Base-by-base conservation (phyloP, 2,329 filamentous ascomycete genomes). In the Exutisphaerella laricina region DNA sequence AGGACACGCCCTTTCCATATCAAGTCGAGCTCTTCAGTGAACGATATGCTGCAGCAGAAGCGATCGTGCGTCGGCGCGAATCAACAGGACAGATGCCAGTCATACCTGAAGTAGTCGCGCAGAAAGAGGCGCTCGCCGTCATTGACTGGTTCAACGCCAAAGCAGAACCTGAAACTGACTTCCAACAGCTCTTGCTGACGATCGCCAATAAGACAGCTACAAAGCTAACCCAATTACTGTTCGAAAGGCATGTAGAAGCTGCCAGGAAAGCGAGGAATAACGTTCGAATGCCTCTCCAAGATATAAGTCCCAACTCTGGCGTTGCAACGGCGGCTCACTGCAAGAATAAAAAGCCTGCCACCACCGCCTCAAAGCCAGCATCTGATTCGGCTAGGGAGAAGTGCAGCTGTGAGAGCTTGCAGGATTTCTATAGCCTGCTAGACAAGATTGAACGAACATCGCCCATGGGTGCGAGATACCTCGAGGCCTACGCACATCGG, bases 371-470 rank as follows among this genome's bases (percentile, higher is more conserved):
- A 6, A 22, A 41, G 23, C 6, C 14, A 23, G 14, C 21, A 9
- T 7, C 18, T 21, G n/a, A 2, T 6, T 17, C 8, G 32, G 7
- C 32, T 2, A 35, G 14, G 10, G 23, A 4, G 18, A 1, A 8
- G 10, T 49, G 45, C 35, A 45, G 43, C 37, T 46, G 34, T 20
- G 33, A 45, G 14, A 49, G 38, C 2, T 39, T 53, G n/a, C 14
- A 35, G 30, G 48, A 51, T n/a, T 49, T 51, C 25, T 53, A 55
- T 36, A 42, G 41, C 29, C 32, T 50, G 9, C 35, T 55, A 12
- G 52, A 55, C 40, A 55, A 51, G 47, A 47, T 55, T 29, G 50
- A 53, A 33, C 43, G 45, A 16, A 53, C 46, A 8, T 49, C 48
- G 4, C 46, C 45, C 5, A 46, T 53, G 41, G 48, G 31, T 29